Evolutionary conservation across 257 asterid species (phyloP), one percentile per base, ranked within the genome.

Genomic region (Przewalskia tangutica): DNA sequence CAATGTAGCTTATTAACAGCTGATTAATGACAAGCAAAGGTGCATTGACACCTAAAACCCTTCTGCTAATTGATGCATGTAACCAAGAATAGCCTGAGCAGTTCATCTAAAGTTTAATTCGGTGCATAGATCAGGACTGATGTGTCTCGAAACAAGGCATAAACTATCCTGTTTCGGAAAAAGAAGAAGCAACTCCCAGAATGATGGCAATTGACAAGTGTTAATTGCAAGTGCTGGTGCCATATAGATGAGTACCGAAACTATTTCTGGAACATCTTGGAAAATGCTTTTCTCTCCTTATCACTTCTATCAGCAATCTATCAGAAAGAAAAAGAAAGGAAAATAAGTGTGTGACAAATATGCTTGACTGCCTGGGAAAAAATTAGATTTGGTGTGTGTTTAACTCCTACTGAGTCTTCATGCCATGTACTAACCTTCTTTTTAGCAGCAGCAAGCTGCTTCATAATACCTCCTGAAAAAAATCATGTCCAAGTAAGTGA

Each of bases 271-370:
- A 95, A 95, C 97, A 95, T 91, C 88, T 86, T 91, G 87, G 95
- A 84, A 83, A 83, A 95, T 7, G 99, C 91, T 89, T 89, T 90
- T 73, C 82, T 93, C 94, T 93, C 97, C 91, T 82, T 87, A 50
- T 91, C 88, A 64, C 93, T 94, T 84, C 98, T 90, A 87, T 91
- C 94, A 40, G 93, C 86, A 85, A 95, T 83, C 99, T 93, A 71
- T 84, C 64, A 77, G n/a, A 77, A 81, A 13, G 51, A 27, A 60
- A 38, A 81, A n/a, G 51, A 73, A 38, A 80, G 77, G 48, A 8
- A 8, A 53, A n/a, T 70, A 81, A 64, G 32, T 44, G 63, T 73
- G 6, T 23, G 48, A 2, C 76, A 34, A 63, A 50, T 17, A 64
- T 34, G 70, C 44, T 11, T 1, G 11, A 46, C 12, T 12, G 23